Conservation (phyloP, 768 basidiomycete genomes). For the Pulveroboletus sp. region DNA sequence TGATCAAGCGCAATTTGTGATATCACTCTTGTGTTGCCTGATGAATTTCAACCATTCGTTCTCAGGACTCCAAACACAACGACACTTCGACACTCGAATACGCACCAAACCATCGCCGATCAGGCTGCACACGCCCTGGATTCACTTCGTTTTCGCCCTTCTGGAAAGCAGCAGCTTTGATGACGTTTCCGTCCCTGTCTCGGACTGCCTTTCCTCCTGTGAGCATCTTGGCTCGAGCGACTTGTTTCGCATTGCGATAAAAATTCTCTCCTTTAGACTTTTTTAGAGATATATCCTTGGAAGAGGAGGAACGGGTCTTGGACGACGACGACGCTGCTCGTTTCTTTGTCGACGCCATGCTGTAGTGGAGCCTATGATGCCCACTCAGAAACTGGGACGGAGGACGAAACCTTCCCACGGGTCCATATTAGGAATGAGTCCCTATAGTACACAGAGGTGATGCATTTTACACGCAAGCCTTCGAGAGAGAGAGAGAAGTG, state of each 20-base stretch:
- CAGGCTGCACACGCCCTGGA: constrained; percentile 89
- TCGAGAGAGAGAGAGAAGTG: too few species aligned
- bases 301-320: constrained; percentile 40
- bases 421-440: neutral
- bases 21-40: constrained; percentile 98
- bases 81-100: constrained; percentile 7
- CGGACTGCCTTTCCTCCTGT: constrained; percentile 87
- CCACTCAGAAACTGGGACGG: neutral
- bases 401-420: constrained; percentile 9
- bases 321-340: constrained; percentile 22
- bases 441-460: neutral
- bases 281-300: constrained; percentile 51
- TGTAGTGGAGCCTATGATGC: neutral
- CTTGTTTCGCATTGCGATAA: constrained; percentile 94
- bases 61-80: constrained; percentile 6
- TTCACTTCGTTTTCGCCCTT: constrained; percentile 89
- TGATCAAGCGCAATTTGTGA: constrained; percentile 95
- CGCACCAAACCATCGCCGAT: constrained; percentile 96
- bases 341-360: constrained; percentile 31
- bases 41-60: constrained; percentile 1
- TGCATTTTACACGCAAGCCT: too few species aligned
- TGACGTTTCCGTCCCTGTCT: constrained; percentile 88
- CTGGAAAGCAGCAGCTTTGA: constrained; percentile 92
- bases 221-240: constrained; percentile 83
- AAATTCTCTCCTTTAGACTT: constrained; percentile 94